Evolutionary conservation across 208 protist genomes (phyloP).

Genomic region (Trypanosoma brucei): DNA sequence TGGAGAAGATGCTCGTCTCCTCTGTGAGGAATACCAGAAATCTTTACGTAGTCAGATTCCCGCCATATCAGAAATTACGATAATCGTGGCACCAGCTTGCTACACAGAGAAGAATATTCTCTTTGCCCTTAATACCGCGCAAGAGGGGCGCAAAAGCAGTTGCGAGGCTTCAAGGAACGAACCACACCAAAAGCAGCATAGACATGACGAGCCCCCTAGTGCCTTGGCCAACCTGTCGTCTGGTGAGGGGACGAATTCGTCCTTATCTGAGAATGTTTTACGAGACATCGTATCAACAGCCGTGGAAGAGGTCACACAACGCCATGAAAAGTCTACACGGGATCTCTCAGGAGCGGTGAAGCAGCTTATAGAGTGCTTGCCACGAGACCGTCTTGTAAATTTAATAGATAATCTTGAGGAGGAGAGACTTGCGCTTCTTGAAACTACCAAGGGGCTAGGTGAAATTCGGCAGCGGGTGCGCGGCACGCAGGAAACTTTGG

Average conservation of each 20-base stretch:
- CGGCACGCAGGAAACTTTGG: constrained; percentile 1
- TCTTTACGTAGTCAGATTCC: constrained; percentile 8
- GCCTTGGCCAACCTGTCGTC: not conserved
- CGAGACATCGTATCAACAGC: constrained; percentile 50
- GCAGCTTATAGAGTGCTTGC: constrained; percentile 52
- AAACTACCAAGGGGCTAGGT: constrained; percentile 32
- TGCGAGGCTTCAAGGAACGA: not conserved
- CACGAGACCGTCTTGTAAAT: constrained; percentile 52
- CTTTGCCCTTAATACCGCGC: constrained; percentile 17
- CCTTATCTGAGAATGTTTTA: constrained; percentile 20
- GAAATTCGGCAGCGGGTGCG: constrained; percentile 18
- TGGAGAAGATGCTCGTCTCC: constrained; percentile 17
- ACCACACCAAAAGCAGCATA: not conserved
- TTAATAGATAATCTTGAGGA: constrained; percentile 39
- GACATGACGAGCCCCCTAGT: not conserved
- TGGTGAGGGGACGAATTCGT: not conserved
- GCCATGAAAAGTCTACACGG: constrained; percentile 59
- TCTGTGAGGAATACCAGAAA: constrained; percentile 26
- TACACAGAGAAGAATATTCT: constrained; percentile 26
- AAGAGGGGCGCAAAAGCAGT: not conserved
- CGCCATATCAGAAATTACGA: constrained; percentile 7
- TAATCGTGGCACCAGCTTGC: constrained; percentile 13
- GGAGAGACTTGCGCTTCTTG: constrained; percentile 35
- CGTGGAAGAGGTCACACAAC: constrained; percentile 53
- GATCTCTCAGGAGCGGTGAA: constrained; percentile 57